Evolutionary conservation across 2,329 filamentous ascomycete species (phyloP), one percentile per base, ranked within the genome.

Genomic region (Clonostachys solani): DNA sequence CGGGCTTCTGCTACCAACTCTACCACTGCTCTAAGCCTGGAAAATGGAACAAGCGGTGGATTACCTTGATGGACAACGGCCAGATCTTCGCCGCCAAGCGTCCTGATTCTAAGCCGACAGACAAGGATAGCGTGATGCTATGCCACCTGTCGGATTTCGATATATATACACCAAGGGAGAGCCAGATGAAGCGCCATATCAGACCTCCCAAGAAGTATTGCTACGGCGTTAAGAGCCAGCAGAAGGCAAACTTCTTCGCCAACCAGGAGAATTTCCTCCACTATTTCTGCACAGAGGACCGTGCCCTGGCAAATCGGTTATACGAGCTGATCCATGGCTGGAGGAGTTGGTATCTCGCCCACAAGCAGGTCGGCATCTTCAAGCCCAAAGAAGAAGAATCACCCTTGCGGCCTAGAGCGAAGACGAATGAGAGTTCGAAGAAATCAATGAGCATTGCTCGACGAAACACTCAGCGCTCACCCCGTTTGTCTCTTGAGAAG

Each of bases 61-160:
- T 96, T 45, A 90, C 83, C 0, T 68, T 97, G 33, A 75, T 86
- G 5, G 73, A 74, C 9, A 87, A 86, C 47, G 92, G 92, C 0
- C 91, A 96, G 62, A 70, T 85, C 29, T 68, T 75, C 42, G 74
- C 84, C 23, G 80, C 87, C 38, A 96, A 94, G 67, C 91, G 87
- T 55, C 60, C 72, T 1, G 71, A 77, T n/a, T 74, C 82, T 12
- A 77, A 74, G 48, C 62, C 73, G 5, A 68, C 71, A 2, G 81
- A 84, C 43, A 89, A 90, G 62, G 86, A 92, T 45, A 72, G 77
- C 33, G 68, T 75, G 12, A 86, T 80, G 51, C 73, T 96, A 34
- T 96, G 89, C 63, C 90, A 95, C 66, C 65, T 97, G 43, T 90
- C 89, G 3, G 92, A 96, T 65, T 96, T 92, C 63, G 92, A 97